Percentiles rank a stretch among this genome's conserved stretches.
Evolutionary conservation across 208 protist genomes (phyloP).

Genomic region (Trypanosoma brucei): DNA sequence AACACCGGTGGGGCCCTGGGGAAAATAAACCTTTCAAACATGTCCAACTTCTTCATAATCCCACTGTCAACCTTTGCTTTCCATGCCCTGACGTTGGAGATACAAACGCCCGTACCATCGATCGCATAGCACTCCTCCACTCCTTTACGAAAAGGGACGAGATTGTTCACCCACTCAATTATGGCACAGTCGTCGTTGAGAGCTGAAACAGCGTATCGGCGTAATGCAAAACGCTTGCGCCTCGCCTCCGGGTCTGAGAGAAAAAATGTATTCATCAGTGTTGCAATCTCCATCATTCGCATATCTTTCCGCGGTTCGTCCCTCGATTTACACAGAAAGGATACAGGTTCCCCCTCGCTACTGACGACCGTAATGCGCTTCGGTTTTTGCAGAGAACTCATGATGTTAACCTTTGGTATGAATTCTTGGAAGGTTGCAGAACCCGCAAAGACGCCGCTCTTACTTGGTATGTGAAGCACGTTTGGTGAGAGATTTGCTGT

Average conservation of each 20-base stretch:
- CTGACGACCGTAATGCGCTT: constrained; percentile 87
- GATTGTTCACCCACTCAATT: constrained; percentile 95
- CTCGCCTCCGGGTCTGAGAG: constrained; percentile 70
- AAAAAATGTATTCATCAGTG: constrained; percentile 92
- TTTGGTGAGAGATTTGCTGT: constrained; percentile 70
- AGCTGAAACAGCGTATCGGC: constrained; percentile 85
- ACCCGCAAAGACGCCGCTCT: constrained; percentile 40
- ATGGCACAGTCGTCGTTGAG: constrained; percentile 90
- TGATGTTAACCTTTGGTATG: constrained; percentile 66
- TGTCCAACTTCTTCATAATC: constrained; percentile 51
- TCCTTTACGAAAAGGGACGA: constrained; percentile 70
- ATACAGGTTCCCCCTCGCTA: constrained; percentile 57
- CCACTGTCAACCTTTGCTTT: constrained; percentile 57
- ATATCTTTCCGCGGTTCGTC: constrained; percentile 95
- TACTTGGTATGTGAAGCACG: constrained; percentile 20
- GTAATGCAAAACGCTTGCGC: constrained; percentile 76
- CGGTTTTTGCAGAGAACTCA: constrained; percentile 90
- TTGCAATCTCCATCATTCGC: constrained; percentile 95
- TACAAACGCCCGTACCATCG: constrained; percentile 55
- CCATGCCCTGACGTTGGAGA: constrained; percentile 65
- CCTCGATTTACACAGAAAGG: constrained; percentile 91
- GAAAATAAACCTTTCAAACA: constrained; percentile 79
- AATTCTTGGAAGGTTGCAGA: constrained; percentile 69
- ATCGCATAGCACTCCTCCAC: constrained; percentile 75
- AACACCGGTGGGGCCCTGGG: constrained; percentile 79